Base-by-base conservation (phyloP, 257 asterid species). In the Solanum neorickii region DNA sequence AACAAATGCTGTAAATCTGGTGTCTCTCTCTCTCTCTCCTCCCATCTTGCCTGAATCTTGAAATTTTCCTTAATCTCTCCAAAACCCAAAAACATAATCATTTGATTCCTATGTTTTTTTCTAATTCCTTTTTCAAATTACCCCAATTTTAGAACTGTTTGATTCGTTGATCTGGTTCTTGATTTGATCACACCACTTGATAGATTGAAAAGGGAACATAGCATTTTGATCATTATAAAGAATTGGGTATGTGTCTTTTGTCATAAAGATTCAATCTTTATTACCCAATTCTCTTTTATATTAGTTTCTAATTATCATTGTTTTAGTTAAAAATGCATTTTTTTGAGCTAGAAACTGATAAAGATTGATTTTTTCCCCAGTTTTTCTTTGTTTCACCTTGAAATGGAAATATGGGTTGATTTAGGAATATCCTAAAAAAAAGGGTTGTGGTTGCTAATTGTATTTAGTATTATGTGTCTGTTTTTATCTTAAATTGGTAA, bases 111-210 rank as follows among this genome's bases (percentile, higher is more conserved):
- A 49, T 82, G 18, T 47, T 78, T 44, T 3, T 77, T 46, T 29
- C 62, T 56, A 25, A 25, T 25, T 25, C 27, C 27, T 25, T 25
- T 25, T 78, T 46, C 41, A 46, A 56, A 27, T 39, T 69, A 68
- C 83, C 69, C 70, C 23, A 25, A 29, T 47, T 66, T 46, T 84
- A 70, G 3, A 41, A 31, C 41, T 68, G 39, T 31, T 37, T 4
- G 87, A 56, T 49, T 84, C 73, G 69, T 70, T 89, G 92, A 94
- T 93, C 94, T 91, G 92, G 82, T 89, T 89, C 87, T 74, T 84
- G 94, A 88, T 90, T 91, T 84, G 90, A 87, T 90, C 91, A 85
- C 16, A 44, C 83, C 83, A 46, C n/a, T 46, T 46, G 88, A 83
- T 87, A 68, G 75, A 85, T 52, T 80, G 76, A 74, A 83, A 83